Percentiles rank a stretch among this genome's conserved stretches.
phyloP scores from a whole-genome alignment of 768 basidiomycete species.

The Mycena filopes region DNA sequence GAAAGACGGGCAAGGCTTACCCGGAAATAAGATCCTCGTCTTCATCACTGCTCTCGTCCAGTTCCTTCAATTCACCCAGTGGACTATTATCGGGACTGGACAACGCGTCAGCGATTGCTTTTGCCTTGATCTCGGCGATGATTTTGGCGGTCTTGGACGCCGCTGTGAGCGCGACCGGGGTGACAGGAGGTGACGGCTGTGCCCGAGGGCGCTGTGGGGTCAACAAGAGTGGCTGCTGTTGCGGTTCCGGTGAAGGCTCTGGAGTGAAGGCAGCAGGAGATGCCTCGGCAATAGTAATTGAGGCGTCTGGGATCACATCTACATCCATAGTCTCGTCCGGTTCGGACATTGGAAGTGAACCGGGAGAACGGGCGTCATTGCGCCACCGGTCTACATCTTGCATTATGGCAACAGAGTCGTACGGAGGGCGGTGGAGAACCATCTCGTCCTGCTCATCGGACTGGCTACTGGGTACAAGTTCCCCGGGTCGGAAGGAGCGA shows the following conservation, averaged over 20 bases:
- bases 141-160: constrained; percentile 63
- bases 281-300: constrained; percentile 6
- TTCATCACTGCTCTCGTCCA: constrained; percentile 66
- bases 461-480: constrained; percentile 71
- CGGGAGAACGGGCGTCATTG: constrained; percentile 40
- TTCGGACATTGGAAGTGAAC: constrained; percentile 26
- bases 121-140: constrained; percentile 74
- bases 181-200: constrained; percentile 23
- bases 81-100: constrained; percentile 57
- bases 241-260: constrained; percentile 22
- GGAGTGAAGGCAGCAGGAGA: constrained; percentile 16
- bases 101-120: constrained; percentile 57
- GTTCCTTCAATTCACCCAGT: constrained; percentile 52
- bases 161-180: constrained; percentile 45
- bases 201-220: constrained; percentile 19
- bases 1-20: not conserved
- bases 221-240: constrained; percentile 15
- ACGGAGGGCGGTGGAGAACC: constrained; percentile 40
- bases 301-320: constrained; percentile 4
- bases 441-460: constrained; percentile 71
- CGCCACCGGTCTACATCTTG: constrained; percentile 58
- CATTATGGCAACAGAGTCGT: constrained; percentile 42
- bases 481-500: constrained; percentile 36
- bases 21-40: constrained; percentile 47
- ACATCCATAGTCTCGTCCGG: constrained; percentile 25